Percentiles rank a stretch among this genome's conserved stretches.
Conservation (phyloP, 345 rosid species). For the Eucalyptus melliodora region DNA sequence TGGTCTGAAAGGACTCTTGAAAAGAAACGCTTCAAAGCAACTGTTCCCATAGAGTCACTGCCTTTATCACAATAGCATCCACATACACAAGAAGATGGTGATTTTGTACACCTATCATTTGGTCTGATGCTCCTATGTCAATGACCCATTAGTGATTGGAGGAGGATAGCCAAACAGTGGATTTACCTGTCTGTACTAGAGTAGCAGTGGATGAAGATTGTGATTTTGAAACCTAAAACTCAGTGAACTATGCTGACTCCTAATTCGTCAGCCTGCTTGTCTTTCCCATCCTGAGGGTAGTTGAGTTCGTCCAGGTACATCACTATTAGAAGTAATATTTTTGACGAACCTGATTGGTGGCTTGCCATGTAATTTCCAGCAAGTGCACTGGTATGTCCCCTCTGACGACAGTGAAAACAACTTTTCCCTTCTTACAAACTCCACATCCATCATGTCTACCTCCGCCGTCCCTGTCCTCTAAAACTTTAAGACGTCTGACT, state of each 20-base stretch:
- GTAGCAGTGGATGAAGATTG: neutral
- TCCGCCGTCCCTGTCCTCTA: neutral
- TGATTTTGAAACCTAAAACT: neutral
- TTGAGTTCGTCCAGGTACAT: neutral
- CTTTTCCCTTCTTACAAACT: neutral
- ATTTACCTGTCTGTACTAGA: neutral
- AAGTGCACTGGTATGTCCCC: neutral
- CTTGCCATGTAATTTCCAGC: neutral
- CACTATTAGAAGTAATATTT: neutral
- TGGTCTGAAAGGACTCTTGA: neutral
- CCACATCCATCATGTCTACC: neutral
- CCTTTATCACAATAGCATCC: neutral
- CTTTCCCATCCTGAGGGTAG: neutral
- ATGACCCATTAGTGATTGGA: neutral
- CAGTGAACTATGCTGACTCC: neutral
- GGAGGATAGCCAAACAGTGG: neutral
- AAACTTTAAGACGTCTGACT: neutral
- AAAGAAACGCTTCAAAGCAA: neutral
- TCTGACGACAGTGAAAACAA: neutral
- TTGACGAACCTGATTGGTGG: neutral
- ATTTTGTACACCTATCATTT: neutral
- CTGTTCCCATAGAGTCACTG: neutral
- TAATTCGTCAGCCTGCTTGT: neutral
- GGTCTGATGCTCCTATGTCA: neutral
- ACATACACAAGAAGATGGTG: neutral